Evolutionary conservation across 495 filamentous ascomycete genomes (phyloP), one percentile per base, ranked within the genome.

Genomic region (Pyronema domesticum): DNA sequence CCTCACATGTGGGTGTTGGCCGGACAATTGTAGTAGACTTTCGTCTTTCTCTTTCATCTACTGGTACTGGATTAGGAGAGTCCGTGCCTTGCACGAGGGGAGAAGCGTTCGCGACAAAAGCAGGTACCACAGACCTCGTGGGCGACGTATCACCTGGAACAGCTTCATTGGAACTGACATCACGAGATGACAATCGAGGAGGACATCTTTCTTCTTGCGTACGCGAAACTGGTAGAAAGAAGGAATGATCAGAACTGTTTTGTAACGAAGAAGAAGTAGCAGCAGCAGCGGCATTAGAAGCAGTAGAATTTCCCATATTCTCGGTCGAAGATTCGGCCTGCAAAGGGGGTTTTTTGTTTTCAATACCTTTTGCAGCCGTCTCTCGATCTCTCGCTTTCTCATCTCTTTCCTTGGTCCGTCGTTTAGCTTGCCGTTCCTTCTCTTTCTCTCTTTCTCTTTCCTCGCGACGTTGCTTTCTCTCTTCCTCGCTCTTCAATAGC

Each of bases 401-500:
- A 44, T 57, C 55, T 49, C 50, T 60, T 18, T 69, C 65, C 45
- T 70, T 71, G 17, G 55, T 59, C 39, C 62, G 68, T 46, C 57
- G 57, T 60, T 64, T 57, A 43, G 62, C 59, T 52, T 65, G 55
- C 55, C 60, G 47, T 52, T 66, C 58, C 57, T 60, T 60, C 54
- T 68, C 62, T 51, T 70, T 62, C 53, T 66, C 57, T 53, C 57
- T 64, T 53, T 57, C 69, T 51, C 55, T 74, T 43, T 78, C 72
- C 37, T 73, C 72, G 14, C 56, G 56, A 44, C 59, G 42, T 55
- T 63, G 47, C 60, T 61, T 61, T 60, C 49, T 68, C 63, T 53
- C 68, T 60, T 49, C 60, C 58, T 23, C 58, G 64, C 51, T 60
- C 69, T 39, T 57, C 73, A 46, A 77, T 71, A 23, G 72, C 72